Conservation (phyloP, 805 yeast genomes). For the Saturnispora dispora region DNA sequence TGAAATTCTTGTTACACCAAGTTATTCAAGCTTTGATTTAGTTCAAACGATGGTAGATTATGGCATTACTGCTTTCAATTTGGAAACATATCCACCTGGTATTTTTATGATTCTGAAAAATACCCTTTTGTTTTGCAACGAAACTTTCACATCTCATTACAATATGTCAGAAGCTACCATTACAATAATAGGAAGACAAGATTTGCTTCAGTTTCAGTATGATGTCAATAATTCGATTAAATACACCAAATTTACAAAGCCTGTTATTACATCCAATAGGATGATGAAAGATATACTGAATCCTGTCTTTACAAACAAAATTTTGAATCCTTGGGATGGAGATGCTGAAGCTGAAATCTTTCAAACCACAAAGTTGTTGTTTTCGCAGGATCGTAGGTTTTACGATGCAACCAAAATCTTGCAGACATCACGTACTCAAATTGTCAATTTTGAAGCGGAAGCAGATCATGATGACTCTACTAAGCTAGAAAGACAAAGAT, state of each 20-base stretch:
- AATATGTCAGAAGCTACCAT: constrained; percentile 32
- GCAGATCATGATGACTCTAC: constrained; percentile 45
- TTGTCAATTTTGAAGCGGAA: constrained; percentile 33
- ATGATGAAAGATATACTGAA: constrained; percentile 27
- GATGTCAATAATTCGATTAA: not conserved
- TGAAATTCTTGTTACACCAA: constrained; percentile 50
- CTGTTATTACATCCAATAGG: constrained; percentile 30
- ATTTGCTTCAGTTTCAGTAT: constrained; percentile 33
- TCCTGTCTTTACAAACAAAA: constrained; percentile 35
- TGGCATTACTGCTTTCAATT: constrained; percentile 38
- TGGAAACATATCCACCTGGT: constrained; percentile 71
- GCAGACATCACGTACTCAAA: constrained; percentile 61
- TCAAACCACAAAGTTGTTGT: constrained; percentile 60
- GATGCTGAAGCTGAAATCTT: constrained; percentile 62
- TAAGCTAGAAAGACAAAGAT: constrained; percentile 43
- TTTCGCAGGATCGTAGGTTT: constrained; percentile 69
- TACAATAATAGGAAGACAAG: constrained; percentile 59
- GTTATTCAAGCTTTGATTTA: constrained; percentile 43
- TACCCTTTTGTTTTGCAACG: constrained; percentile 45
- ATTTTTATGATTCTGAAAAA: constrained; percentile 59
- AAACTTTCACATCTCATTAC: constrained; percentile 41
- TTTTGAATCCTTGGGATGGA: constrained; percentile 56
- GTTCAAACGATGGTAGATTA: constrained; percentile 54
- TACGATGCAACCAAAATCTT: constrained; percentile 65
- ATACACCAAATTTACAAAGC: not conserved